These are phyloP conservation scores for Helotiales sp. DNA, from an alignment of 2,329 filamentous ascomycete species.

Conservation along the genomic window DNA sequence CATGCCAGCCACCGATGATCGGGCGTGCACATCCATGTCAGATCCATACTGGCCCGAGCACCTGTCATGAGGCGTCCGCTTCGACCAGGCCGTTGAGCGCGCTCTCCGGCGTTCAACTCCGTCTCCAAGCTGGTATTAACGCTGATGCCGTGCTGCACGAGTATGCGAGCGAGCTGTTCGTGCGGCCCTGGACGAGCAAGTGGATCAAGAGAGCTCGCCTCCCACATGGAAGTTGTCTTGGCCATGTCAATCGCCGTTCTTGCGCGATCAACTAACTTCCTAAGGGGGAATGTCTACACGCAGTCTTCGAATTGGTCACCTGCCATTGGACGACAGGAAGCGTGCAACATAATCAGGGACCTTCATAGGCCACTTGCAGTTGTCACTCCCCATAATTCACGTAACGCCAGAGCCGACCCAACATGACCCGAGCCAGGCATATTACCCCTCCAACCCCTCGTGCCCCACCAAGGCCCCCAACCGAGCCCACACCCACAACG, in stretches of 20 bases:
- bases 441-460: constrained; percentile 8
- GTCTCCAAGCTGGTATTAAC: background rate
- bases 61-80: constrained; percentile 1
- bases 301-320: background rate
- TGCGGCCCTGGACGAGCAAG: background rate
- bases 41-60: constrained; percentile 6
- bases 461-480: constrained; percentile 2
- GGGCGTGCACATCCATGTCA: constrained; percentile 24
- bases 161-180: background rate
- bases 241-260: background rate
- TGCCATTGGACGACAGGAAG: background rate
- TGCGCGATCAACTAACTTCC: constrained; percentile 5
- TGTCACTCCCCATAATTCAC: background rate
- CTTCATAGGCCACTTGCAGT: background rate
- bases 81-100: background rate
- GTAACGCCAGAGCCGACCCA: constrained; percentile 6
- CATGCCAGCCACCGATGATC: constrained; percentile 30
- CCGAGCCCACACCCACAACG: background rate
- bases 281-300: constrained; percentile 3
- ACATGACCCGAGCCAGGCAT: background rate
- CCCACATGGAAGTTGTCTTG: background rate
- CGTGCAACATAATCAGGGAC: background rate
- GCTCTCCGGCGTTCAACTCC: constrained; percentile 6
- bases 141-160: background rate
- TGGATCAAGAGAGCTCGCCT: background rate